Evolutionary conservation across 768 basidiomycete genomes (phyloP), one percentile per base, ranked within the genome.

Genomic region (Pulveroboletus ravenelii): DNA sequence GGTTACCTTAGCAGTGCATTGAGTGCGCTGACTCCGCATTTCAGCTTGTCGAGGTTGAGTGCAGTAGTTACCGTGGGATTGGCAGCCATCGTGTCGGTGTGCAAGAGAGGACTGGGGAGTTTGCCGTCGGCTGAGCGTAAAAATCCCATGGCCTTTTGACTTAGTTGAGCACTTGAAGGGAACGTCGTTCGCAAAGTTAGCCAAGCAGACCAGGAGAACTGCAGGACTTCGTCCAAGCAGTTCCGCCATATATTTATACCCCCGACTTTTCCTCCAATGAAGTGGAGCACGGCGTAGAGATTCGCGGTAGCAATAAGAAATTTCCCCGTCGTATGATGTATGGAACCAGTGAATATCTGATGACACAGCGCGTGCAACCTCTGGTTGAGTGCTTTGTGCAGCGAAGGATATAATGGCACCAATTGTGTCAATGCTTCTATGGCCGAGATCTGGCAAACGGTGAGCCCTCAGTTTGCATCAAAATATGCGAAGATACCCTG

Each of bases 231-330:
- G 43, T 90, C 87, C 23, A 91, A 51, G 14, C 81, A 81, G 58
- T 85, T 89, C 55, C 84, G 77, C 90, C 90, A 93, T 6, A 85
- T 58, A 45, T 72, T 78, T 10, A 80, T 74, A 14, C 83, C 82
- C 23, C 84, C 87, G 9, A 88, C 82, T 67, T 90, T 93, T 8
- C 91, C 90, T 18, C 88, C 88, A 0, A 86, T 83, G 27, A 79
- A 68, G 64, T 85, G 85, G 6, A 93, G 73, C 20, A 74, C 68
- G 3, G 82, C 70, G 50, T 84, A 87, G 18, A 93, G 73, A 17
- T 69, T 62, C 6, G 81, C 81, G 2, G 84, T 76, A 13, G 81
- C 72, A 37, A 69, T 56, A 6, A 85, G 57, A 20, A 62, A 50
- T 15, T 46, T 29, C 43, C 74, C 70, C 3, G 71, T 74, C 2